Base-by-base conservation (phyloP, 176 grass and related monocot genomes). In the Pontederia crassipes region DNA sequence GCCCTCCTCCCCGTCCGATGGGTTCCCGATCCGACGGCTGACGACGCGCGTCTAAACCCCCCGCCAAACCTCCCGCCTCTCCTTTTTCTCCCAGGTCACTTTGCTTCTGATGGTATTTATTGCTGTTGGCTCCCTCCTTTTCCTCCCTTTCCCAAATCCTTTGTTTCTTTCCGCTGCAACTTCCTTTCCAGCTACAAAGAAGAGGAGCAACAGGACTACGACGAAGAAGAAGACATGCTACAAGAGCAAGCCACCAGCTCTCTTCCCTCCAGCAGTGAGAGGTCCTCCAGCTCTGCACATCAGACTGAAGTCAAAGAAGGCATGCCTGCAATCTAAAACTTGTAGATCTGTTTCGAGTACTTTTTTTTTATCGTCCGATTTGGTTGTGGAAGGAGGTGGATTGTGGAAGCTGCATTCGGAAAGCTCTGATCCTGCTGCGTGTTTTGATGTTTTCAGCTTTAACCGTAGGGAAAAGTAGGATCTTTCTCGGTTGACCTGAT, bases 201-300 rank as follows among this genome's bases (percentile, higher is more conserved):
- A 49, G 46, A 49, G 45, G n/a, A 18, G 1, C 32, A 10, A 13
- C 17, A 18, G 61, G 58, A 55, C 77, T 75, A 65, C 70, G 50
- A 60, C 62, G 60, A 66, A 64, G 66, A 78, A 82, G 71, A 64
- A 78, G 61, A 61, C 48, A 85, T 79, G 78, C 81, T 98, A 78
- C 84, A 81, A 65, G 87, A 98, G 17, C 93, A 82, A 72, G 64
- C 61, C 51, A 71, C 79, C 62, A 97, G 76, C 74, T 97, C 93
- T 62, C 81, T 79, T 63, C 93, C 81, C n/a, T 97, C 87, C 13
- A 91, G 93, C 78, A 88, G 87, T 78, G 92, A 97, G 62, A 82
- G 93, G 76, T 97, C 93, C 10, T 97, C 92, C 45, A 97, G 93
- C 74, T 97, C 93, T 45, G 87, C 63, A 11, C 87, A 49, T 29